These are phyloP conservation scores for Mycena sanguinolenta DNA, from an alignment of 768 basidiomycete species.

Conservation along the genomic window DNA sequence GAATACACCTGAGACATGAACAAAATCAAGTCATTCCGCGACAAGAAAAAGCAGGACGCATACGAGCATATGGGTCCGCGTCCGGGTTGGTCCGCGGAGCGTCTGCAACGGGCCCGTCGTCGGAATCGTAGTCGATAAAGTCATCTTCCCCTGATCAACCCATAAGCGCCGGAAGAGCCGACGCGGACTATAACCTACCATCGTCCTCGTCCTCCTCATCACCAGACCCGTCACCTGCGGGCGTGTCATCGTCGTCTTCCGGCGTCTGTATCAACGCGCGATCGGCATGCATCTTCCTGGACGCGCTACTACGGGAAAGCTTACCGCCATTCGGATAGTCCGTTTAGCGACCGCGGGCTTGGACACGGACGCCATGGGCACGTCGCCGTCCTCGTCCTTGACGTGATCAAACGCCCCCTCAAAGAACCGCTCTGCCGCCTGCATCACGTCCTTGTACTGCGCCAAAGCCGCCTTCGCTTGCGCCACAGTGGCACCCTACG, in stretches of 20 bases:
- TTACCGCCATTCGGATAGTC: slow-evolving; percentile 33
- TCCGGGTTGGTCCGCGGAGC: slow-evolving; percentile 59
- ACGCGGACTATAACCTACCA: slow-evolving; percentile 61
- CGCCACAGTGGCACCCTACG: slow-evolving; percentile 82
- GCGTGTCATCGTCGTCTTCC: slow-evolving; percentile 68
- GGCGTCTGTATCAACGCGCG: slow-evolving; percentile 61
- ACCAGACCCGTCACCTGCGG: slow-evolving; percentile 62
- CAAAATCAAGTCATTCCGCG: slow-evolving; percentile 9
- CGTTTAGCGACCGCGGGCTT: slow-evolving; percentile 26
- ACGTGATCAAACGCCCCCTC: slow-evolving; percentile 87
- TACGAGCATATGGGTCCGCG: slow-evolving; percentile 92
- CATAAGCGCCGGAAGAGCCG: neutral
- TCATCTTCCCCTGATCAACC: slow-evolving; percentile 57
- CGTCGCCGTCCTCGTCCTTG: slow-evolving; percentile 69
- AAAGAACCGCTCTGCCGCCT: slow-evolving; percentile 89
- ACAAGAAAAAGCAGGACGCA: slow-evolving; percentile 28
- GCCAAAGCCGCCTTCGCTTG: slow-evolving; percentile 89
- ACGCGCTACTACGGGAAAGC: neutral
- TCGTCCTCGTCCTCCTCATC: slow-evolving; percentile 64
- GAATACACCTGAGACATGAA: slow-evolving; percentile 78
- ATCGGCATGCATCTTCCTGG: slow-evolving; percentile 19
- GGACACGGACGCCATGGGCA: slow-evolving; percentile 54
- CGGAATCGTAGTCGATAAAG: slow-evolving; percentile 87
- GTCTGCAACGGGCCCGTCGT: slow-evolving; percentile 67
- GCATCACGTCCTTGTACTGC: slow-evolving; percentile 90